Base-by-base conservation (phyloP, 768 basidiomycete genomes). In the Pulveroboletus ravenelii region DNA sequence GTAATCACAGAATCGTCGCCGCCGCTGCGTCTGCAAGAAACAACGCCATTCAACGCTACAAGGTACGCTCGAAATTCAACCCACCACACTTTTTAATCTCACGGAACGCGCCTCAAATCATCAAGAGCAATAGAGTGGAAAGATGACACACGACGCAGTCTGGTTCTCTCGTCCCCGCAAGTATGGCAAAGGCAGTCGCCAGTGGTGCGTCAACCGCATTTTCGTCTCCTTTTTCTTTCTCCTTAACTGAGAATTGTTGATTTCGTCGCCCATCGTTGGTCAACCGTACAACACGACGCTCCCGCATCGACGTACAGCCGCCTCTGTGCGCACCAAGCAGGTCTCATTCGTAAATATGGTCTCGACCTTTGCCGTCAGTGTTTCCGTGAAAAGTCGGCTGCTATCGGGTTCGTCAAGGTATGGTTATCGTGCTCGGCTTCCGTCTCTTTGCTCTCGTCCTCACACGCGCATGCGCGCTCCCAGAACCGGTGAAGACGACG, bases 141-240 rank as follows among this genome's bases (percentile, higher is more conserved):
- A 82, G 75, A 96, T 95, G 93, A 93, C 93, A 67, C 93, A 95
- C 90, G 90, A 94, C 80, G 87, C 92, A 64, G 85, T 96, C 75
- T 96, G 93, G 93, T 93, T 93, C 75, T 92, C 90, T 72, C 89
- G 89, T 66, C 93, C 93, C 55, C 83, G 93, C 72, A 95, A 90
- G 74, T 95, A 63, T 76, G 93, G 93, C 70, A 95, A 95, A 76
- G 93, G 93, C 67, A 84, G 85, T 70, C 89, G 93, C 69, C 90
- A 94, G 72, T 96, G 44, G 44, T 45, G 32, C 44, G 44, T 25
- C 8, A 15, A 23, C 15, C 30, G n/a, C n/a, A n/a, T 10, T 20
- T 5, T 14, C 13, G 6, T 6, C 1, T 12, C 41, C 4, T 8
- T 14, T 23, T 23, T 15, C 18, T 9, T 14, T 31, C 30, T 15